phyloP scores from a whole-genome alignment of 139 green algal species.

The Closterium sp. region DNA sequence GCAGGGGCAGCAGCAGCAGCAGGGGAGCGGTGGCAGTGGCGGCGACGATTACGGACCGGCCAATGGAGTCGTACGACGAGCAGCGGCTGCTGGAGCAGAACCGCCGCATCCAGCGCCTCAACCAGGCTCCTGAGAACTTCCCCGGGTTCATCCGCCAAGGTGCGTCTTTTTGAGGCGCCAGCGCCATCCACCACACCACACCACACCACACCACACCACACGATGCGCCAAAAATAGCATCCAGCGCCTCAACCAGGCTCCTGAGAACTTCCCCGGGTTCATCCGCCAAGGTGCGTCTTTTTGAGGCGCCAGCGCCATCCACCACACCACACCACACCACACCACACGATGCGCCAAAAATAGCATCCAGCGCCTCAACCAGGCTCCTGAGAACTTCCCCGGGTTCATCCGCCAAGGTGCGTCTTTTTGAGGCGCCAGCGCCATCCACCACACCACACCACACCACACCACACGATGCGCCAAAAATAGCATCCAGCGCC shows the following conservation, averaged over 20 bases:
- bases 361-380: slow-evolving; percentile 37
- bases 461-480: no score
- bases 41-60: background rate
- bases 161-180: background rate
- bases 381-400: slow-evolving; percentile 38
- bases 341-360: background rate
- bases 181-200: no score
- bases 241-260: slow-evolving; percentile 34
- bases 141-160: slow-evolving; percentile 45
- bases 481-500: slow-evolving; percentile 37
- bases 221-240: background rate
- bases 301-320: no score
- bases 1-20: background rate
- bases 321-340: no score
- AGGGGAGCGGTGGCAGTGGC: background rate
- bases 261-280: slow-evolving; percentile 41
- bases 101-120: slow-evolving; percentile 38
- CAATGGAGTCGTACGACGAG: slow-evolving; percentile 17
- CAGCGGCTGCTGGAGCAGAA: slow-evolving; percentile 46
- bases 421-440: background rate
- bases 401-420: slow-evolving; percentile 41
- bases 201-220: no score
- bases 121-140: slow-evolving; percentile 39
- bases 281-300: slow-evolving; percentile 27
- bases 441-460: no score